Evolutionary conservation across 192 early-diverging fungal genomes (phyloP).

Genomic region (Gaertneriomyces semiglobifer): DNA sequence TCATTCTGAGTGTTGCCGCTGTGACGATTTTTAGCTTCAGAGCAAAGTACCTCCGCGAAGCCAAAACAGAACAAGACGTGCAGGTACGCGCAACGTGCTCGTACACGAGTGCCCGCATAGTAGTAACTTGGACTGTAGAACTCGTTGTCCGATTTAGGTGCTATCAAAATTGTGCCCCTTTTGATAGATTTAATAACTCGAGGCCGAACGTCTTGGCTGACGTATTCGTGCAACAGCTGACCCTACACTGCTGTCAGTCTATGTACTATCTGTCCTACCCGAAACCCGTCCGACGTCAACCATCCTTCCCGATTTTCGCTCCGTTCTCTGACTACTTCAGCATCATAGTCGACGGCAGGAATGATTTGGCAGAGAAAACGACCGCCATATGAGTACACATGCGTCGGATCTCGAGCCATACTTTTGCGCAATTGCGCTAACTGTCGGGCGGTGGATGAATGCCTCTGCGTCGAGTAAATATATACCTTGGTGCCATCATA

Average conservation of each 20-base stretch:
- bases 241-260: too few relatives aligned
- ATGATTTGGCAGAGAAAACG: constrained; percentile 20
- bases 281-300: constrained; percentile 9
- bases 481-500: constrained; percentile 1
- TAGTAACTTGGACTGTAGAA: background rate
- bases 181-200: background rate
- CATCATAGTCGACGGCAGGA: constrained; percentile 21
- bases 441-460: constrained; percentile 12
- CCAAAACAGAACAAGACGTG: constrained; percentile 38
- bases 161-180: constrained; percentile 38
- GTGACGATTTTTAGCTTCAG: constrained; percentile 44
- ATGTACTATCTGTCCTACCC: background rate
- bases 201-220: too few relatives aligned
- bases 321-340: background rate
- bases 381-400: constrained; percentile 18
- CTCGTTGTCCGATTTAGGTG: constrained; percentile 34
- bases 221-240: too few relatives aligned
- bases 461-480: constrained; percentile 24
- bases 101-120: background rate
- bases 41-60: constrained; percentile 32
- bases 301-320: background rate
- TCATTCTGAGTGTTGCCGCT: constrained; percentile 34
- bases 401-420: constrained; percentile 15
- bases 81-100: constrained; percentile 29
- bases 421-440: constrained; percentile 1